Percentiles rank a stretch among this genome's conserved stretches.
Conservation (phyloP, 2,329 filamentous ascomycete species). For the Trichoderma sp. region DNA sequence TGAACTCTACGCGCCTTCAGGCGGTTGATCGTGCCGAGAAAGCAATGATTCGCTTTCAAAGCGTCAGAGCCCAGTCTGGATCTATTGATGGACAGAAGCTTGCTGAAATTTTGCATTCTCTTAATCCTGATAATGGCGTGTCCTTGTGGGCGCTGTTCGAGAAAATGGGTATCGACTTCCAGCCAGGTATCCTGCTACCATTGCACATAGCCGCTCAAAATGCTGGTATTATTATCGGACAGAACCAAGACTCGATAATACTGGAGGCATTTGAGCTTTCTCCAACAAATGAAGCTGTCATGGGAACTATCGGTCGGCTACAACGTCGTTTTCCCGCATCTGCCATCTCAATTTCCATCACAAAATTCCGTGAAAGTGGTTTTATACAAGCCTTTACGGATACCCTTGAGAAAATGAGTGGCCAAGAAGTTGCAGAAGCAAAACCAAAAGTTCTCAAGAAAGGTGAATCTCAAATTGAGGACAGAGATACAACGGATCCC, state of each 20-base stretch:
- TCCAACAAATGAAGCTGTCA: not conserved
- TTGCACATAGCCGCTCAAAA: not conserved
- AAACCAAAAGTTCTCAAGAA: not conserved
- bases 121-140: not conserved
- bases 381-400: not conserved
- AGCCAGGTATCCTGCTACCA: not conserved
- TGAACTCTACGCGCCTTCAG: not conserved
- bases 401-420: slow-evolving; percentile 31
- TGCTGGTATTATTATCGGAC: not conserved
- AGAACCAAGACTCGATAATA: not conserved
- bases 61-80: not conserved
- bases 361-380: not conserved
- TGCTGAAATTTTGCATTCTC: not conserved
- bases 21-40: not conserved
- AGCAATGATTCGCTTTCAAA: not conserved
- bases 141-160: not conserved
- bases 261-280: not conserved
- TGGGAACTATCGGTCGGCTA: not conserved
- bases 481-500: slow-evolving; percentile 50
- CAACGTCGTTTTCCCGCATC: not conserved
- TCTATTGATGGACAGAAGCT: not conserved
- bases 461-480: slow-evolving; percentile 33
- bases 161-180: not conserved
- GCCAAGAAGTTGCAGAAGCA: slow-evolving; percentile 24
- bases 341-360: not conserved